Evolutionary conservation across 148 eudicot species (phyloP).

Genomic region (Dysphania ambrosioides): DNA sequence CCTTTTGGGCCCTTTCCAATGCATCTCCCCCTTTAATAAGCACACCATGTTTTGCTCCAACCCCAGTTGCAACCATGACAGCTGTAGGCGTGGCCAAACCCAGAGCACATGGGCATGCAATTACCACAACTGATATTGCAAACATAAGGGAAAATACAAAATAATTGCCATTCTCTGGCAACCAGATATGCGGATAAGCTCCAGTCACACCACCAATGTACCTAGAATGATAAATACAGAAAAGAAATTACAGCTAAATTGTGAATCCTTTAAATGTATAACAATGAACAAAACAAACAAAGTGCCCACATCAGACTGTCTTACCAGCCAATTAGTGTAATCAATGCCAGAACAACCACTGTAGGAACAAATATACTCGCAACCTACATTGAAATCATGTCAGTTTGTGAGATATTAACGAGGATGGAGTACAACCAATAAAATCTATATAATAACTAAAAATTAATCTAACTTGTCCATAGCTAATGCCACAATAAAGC

Average conservation of each 20-base stretch:
- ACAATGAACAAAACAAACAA: conserved; percentile 9
- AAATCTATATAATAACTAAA: neutral
- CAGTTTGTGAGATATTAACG: neutral
- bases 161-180: conserved; percentile 75
- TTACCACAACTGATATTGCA: conserved; percentile 88
- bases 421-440: neutral
- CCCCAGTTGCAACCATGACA: conserved; percentile 98
- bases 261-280: neutral
- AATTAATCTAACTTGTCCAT: neutral
- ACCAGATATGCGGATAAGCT: conserved; percentile 71
- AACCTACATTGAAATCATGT: conserved; percentile 44
- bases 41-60: conserved; percentile 94
- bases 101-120: conserved; percentile 98
- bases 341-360: conserved; percentile 63
- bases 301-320: conserved; percentile 18
- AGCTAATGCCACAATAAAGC: neutral
- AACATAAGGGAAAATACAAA: conserved; percentile 97
- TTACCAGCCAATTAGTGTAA: conserved; percentile 87
- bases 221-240: conserved; percentile 37
- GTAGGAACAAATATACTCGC: conserved; percentile 96
- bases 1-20: conserved; percentile 89
- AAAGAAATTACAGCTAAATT: neutral
- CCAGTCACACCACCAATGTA: conserved; percentile 68
- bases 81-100: conserved; percentile 99
- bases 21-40: conserved; percentile 99